These are phyloP conservation scores for Boletus subparvulus DNA, from an alignment of 768 basidiomycete genomes.

Conservation along the genomic window DNA sequence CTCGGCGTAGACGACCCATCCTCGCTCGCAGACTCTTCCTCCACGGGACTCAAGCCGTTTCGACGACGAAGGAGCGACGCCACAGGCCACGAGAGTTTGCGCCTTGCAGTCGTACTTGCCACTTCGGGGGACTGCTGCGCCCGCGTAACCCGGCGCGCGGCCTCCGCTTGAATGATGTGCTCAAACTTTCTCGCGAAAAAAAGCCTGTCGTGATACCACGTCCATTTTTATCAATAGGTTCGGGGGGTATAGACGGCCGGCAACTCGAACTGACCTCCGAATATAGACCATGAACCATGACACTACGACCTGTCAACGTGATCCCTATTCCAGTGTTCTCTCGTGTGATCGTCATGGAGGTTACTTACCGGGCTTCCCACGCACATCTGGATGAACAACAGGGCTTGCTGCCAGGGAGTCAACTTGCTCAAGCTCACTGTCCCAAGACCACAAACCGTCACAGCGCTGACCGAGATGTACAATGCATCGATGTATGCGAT, in stretches of 20 bases:
- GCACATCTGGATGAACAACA: constrained; percentile 78
- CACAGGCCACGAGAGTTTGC: constrained; percentile 29
- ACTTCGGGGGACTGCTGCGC: constrained; percentile 20
- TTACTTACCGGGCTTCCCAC: constrained; percentile 67
- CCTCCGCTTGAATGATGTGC: constrained; percentile 49
- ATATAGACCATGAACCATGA: constrained; percentile 84
- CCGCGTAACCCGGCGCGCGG: constrained; percentile 27
- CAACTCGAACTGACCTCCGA: constrained; percentile 50
- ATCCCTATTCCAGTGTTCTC: neutral
- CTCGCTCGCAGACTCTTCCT: constrained; percentile 20
- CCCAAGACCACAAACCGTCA: constrained; percentile 76
- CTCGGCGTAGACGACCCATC: constrained; percentile 13
- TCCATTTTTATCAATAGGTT: neutral
- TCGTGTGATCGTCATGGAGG: neutral
- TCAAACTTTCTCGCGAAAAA: constrained; percentile 73
- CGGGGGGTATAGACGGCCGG: too few species aligned
- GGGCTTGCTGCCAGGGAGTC: constrained; percentile 66
- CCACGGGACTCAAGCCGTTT: constrained; percentile 26
- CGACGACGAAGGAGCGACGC: constrained; percentile 35
- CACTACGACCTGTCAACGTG: constrained; percentile 55
- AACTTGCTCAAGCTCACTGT: constrained; percentile 68
- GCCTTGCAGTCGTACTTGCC: constrained; percentile 16
- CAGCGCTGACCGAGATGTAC: constrained; percentile 73
- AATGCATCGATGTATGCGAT: constrained; percentile 77
- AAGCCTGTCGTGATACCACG: constrained; percentile 39